These are phyloP conservation scores for Pseudomicrostroma phylloplanum DNA, from an alignment of 1,284 basidiomycete species.

Conservation along the genomic window DNA sequence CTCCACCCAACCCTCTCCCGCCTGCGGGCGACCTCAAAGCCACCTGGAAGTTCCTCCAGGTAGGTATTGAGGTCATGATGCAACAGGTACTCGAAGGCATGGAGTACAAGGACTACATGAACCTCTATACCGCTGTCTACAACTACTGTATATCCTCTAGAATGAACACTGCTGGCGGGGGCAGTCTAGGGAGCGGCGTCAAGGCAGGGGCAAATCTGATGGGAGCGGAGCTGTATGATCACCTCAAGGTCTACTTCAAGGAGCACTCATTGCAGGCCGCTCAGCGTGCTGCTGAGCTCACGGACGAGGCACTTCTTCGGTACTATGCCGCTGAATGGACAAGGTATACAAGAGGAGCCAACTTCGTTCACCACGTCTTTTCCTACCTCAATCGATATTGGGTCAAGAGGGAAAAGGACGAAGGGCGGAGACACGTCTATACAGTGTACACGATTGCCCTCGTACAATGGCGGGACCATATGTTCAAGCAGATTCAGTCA, in stretches of 20 bases:
- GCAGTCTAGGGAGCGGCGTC: not conserved
- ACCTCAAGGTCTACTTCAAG: slow-evolving; percentile 76
- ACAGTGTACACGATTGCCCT: slow-evolving; percentile 94
- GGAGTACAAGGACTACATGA: slow-evolving; percentile 85
- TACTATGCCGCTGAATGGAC: slow-evolving; percentile 94
- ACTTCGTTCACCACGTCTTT: slow-evolving; percentile 76
- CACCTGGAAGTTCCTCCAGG: slow-evolving; percentile 80
- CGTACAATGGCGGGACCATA: slow-evolving; percentile 87
- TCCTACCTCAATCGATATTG: slow-evolving; percentile 97
- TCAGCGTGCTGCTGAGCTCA: slow-evolving; percentile 70
- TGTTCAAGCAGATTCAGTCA: slow-evolving; percentile 77
- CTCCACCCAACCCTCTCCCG: not conserved
- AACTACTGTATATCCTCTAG: slow-evolving; percentile 73
- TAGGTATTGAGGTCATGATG: slow-evolving; percentile 61
- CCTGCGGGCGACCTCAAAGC: slow-evolving; percentile 57
- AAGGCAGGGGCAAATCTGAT: slow-evolving; percentile 75
- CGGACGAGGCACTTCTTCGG: slow-evolving; percentile 78
- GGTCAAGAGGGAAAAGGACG: slow-evolving; percentile 97
- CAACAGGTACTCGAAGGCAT: slow-evolving; percentile 68
- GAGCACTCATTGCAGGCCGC: slow-evolving; percentile 52
- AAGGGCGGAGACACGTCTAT: slow-evolving; percentile 91
- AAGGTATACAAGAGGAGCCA: slow-evolving; percentile 89
- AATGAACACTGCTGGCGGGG: slow-evolving; percentile 11
- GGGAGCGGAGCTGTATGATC: slow-evolving; percentile 87
- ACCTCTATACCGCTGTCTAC: slow-evolving; percentile 80